Evolutionary conservation across 2,329 filamentous ascomycete species (phyloP).

Genomic region (Aspergillus luchuensis): DNA sequence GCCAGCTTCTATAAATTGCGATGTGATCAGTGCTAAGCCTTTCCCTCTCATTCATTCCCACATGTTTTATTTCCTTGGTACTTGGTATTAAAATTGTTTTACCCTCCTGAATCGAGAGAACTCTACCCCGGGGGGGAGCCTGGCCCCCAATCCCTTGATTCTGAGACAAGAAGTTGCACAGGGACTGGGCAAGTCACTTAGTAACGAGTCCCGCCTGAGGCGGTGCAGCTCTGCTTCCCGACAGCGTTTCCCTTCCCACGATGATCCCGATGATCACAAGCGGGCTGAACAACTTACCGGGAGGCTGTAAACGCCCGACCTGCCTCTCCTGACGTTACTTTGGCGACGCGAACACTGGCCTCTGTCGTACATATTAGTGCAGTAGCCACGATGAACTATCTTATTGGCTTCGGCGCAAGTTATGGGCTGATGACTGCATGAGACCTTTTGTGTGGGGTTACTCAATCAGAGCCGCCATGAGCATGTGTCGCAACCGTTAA

Average conservation of each 20-base stretch:
- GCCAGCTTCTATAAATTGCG: neutral
- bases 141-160: neutral
- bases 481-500: neutral
- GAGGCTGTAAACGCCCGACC: neutral
- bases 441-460: too few relatives aligned
- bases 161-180: too few relatives aligned
- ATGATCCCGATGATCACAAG: constrained; percentile 3
- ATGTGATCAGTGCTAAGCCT: neutral
- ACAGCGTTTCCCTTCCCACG: neutral
- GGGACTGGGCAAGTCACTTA: too few relatives aligned
- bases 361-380: neutral
- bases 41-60: neutral
- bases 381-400: neutral
- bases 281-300: neutral
- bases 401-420: neutral
- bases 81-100: too few relatives aligned
- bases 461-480: neutral
- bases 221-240: neutral
- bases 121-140: too few relatives aligned
- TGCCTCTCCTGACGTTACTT: neutral
- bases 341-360: neutral
- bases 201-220: neutral
- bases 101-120: too few relatives aligned
- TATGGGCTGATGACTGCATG: neutral
- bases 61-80: too few relatives aligned